These are phyloP conservation scores for Neofusicoccum umdonicola DNA, from an alignment of 2,329 filamentous ascomycete genomes.

Conservation along the genomic window DNA sequence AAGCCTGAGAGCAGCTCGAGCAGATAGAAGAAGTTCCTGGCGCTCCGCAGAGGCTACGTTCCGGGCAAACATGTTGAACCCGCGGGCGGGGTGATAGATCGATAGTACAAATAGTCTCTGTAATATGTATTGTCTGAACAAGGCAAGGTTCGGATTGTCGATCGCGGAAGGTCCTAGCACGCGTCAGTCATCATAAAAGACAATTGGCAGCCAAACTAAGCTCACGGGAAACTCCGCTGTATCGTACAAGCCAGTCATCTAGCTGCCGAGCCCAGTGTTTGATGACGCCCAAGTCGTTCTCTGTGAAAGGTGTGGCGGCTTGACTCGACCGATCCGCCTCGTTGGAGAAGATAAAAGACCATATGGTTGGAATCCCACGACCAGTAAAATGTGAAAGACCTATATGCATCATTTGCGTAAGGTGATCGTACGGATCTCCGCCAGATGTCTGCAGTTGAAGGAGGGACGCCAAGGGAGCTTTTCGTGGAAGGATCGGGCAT, in stretches of 20 bases:
- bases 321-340: slow-evolving; percentile 21
- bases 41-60: slow-evolving; percentile 41
- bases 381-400: slow-evolving; percentile 45
- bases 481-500: slow-evolving; percentile 42
- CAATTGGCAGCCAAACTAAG: background rate
- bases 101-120: slow-evolving; percentile 44
- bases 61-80: slow-evolving; percentile 40
- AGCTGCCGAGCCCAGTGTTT: slow-evolving; percentile 44
- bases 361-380: slow-evolving; percentile 43
- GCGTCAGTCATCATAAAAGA: background rate
- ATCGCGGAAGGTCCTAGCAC: slow-evolving; percentile 26
- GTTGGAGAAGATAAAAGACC: slow-evolving; percentile 40
- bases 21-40: slow-evolving; percentile 43
- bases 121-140: slow-evolving; percentile 44
- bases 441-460: slow-evolving; percentile 32
- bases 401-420: slow-evolving; percentile 48
- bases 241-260: slow-evolving; percentile 45
- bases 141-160: slow-evolving; percentile 35
- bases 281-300: slow-evolving; percentile 42
- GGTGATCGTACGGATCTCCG: slow-evolving; percentile 42
- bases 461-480: slow-evolving; percentile 38
- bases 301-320: slow-evolving; percentile 33
- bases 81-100: slow-evolving; percentile 44
- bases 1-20: slow-evolving; percentile 41
- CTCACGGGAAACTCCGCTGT: slow-evolving; percentile 23